These are phyloP conservation scores for Pseudotsuga menziesii DNA, from an alignment of 75 land plant genomes.

Conservation along the genomic window DNA sequence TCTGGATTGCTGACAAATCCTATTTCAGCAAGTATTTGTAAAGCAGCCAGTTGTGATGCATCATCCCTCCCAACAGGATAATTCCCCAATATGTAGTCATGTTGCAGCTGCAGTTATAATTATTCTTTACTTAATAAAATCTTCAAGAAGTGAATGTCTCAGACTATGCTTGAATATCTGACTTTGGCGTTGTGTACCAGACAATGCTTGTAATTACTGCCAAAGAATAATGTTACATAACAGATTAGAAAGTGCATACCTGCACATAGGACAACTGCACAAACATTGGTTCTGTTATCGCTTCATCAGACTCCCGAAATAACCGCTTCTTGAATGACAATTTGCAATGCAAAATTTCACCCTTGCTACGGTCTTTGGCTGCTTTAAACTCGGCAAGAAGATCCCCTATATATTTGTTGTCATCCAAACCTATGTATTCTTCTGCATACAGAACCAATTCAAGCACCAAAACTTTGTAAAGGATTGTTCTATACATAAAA, in stretches of 20 bases:
- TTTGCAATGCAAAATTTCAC: constrained; percentile 46
- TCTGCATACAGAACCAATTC: constrained; percentile 15
- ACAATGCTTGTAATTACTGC: too few relatives aligned
- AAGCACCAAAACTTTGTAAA: not conserved
- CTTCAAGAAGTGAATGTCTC: not conserved
- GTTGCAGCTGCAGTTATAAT: constrained; percentile 14
- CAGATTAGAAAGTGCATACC: constrained; percentile 17
- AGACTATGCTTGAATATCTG: not conserved
- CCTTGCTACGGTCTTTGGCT: constrained; percentile 69
- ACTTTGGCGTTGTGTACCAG: too few relatives aligned
- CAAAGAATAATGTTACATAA: too few relatives aligned
- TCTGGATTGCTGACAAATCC: constrained; percentile 76
- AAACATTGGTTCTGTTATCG: constrained; percentile 29
- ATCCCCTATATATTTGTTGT: constrained; percentile 28
- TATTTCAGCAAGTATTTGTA: constrained; percentile 53
- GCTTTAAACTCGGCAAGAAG: constrained; percentile 24
- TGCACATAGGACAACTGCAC: constrained; percentile 23
- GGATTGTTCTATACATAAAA: constrained; percentile 1
- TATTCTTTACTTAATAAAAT: not conserved
- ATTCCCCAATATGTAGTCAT: constrained; percentile 29
- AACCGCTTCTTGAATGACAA: constrained; percentile 24
- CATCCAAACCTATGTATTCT: constrained; percentile 25
- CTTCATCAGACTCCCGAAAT: constrained; percentile 25
- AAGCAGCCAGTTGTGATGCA: constrained; percentile 31
- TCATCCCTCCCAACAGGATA: constrained; percentile 41